Evolutionary conservation across 805 yeast genomes (phyloP), one percentile per base, ranked within the genome.

Genomic region (Wickerhamiella shivajii): DNA sequence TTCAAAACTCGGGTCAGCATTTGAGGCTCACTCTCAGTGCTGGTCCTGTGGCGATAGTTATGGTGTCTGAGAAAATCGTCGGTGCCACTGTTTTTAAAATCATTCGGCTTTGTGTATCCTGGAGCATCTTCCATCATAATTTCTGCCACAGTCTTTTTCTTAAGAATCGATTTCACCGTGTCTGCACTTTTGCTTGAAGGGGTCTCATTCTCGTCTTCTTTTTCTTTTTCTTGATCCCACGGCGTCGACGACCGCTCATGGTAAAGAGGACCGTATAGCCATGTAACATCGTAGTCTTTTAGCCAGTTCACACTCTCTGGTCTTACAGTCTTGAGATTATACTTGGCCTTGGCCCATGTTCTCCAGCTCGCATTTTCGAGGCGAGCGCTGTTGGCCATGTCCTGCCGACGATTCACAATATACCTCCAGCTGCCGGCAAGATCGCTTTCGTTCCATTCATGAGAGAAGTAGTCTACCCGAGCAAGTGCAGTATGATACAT

Each of bases 271-370:
- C 99, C 99, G 57, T 87, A 90, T 10, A 90, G 67, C 98, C 98
- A 90, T 1, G 96, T 84, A 8, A 90, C 95, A 54, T 90, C 99
- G 38, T 77, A 76, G 48, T 90, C 99, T 57, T 92, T 90, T 27
- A 83, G 73, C 99, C 99, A 90, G 55, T 90, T 87, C 29, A 90
- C 79, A 23, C 71, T 68, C 48, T 83, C 92, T 1, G 99, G 98
- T 13, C 85, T 72, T 5, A 87, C 80, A 0, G 98, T 90, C 18
- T 60, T 52, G 29, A 74, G 56, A 18, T 71, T 63, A 43, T 69
- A 66, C 44, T 77, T 68, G 33, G 79, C 65, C 56, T 85, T 84
- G 10, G 87, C 77, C 96, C 96, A 87, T 13, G 93, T 83, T 50
- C 97, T 67, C 96, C 96, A 87, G 31, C 80, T 66, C 11, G 94